phyloP scores from a whole-genome alignment of 78 protist species.

The Dictyostelium purpureum region DNA sequence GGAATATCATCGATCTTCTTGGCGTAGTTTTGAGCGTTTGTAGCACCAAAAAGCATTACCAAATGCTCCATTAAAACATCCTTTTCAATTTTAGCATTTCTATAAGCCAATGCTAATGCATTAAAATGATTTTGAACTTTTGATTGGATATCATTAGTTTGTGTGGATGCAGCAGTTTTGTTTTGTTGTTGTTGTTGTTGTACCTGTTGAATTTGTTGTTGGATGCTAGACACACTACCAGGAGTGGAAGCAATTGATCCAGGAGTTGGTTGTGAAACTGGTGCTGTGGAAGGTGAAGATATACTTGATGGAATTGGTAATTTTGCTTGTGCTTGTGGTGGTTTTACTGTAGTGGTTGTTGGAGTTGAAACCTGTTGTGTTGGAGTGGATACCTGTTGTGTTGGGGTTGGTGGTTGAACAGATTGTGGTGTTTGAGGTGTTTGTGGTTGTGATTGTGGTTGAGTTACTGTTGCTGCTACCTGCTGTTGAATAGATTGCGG shows the following conservation, averaged over 20 bases:
- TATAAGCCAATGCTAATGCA: constrained; percentile 54
- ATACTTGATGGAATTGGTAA: background rate
- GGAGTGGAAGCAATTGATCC: background rate
- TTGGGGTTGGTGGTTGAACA: background rate
- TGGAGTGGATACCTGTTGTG: background rate
- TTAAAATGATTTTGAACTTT: constrained; percentile 50
- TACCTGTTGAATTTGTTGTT: constrained; percentile 12
- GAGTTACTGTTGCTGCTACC: background rate
- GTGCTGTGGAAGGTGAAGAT: background rate
- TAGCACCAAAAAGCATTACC: constrained; percentile 6
- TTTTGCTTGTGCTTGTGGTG: background rate
- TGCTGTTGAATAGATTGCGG: background rate
- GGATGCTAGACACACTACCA: background rate
- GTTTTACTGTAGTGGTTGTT: background rate
- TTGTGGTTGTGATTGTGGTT: background rate
- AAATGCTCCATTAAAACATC: constrained; percentile 8
- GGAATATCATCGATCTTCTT: constrained; percentile 34
- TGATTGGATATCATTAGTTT: background rate
- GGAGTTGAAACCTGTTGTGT: background rate
- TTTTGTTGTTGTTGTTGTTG: background rate
- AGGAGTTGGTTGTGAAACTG: background rate
- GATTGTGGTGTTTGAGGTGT: background rate
- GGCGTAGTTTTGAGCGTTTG: constrained; percentile 13
- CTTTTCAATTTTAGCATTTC: constrained; percentile 7
- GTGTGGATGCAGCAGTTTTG: background rate